Base-by-base conservation (phyloP, 2,329 filamentous ascomycete species). In the Verticillium nubilum region DNA sequence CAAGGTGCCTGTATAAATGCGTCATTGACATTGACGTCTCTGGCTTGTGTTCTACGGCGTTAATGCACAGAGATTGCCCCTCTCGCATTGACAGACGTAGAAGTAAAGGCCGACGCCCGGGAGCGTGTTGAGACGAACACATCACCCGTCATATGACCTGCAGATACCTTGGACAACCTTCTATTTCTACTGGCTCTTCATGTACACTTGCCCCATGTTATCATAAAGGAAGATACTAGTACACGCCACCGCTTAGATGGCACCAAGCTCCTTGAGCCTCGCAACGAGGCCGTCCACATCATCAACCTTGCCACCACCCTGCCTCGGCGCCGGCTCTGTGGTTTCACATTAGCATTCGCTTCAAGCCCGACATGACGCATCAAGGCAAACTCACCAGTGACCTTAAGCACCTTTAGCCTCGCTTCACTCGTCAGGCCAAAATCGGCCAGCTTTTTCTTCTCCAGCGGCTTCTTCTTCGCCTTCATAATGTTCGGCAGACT, bases 401-500 rank as follows among this genome's bases (percentile, higher is more conserved):
- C 93, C 84, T 95, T 95, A 67, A 98, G 70, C 58, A 92, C 90
- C 86, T 95, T 97, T 73, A 99, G 76, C 68, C 93, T 83, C 76
- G 83, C 87, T 73, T 84, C 82, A 57, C 84, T 85, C 68, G 92
- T 87, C 52, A 97, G 77, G 2, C 90, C 91, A 74, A 90, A 90
- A 72, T 99, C 95, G 60, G 80, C 83, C 73, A 97, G 74, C 65
- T 84, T 91, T 83, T 92, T 89, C 89, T 97, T 98, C 70, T 95
- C 92, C 68, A 99, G 72, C 71, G 91, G 91, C 89, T 99, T 99
- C 90, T 98, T 99, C 90, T 99, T 99, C 58, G 95, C 95, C 88
- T 98, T 99, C 95, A 99, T 99, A 66, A 99, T 98, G 73, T 98
- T 98, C 56, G 93, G 94, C 84, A 99, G 75, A 76, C 87, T 97